Evolutionary conservation across 2,329 filamentous ascomycete genomes (phyloP).

Genomic region (Bimuria novae-zelandiae): DNA sequence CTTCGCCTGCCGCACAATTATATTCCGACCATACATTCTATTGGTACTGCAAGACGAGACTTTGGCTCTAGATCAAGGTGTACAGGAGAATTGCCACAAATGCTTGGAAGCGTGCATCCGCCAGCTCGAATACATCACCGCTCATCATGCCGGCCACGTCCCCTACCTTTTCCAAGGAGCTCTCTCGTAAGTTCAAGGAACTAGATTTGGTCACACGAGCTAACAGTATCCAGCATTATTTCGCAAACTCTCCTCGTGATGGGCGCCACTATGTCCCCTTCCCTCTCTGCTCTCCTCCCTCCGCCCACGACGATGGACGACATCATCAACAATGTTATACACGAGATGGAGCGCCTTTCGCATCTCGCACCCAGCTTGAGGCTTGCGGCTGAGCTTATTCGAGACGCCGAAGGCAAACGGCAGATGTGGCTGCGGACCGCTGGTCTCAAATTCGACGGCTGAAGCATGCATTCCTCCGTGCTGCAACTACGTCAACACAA

Average conservation of each 20-base stretch:
- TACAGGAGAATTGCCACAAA: slow-evolving; percentile 78
- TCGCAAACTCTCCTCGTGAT: slow-evolving; percentile 82
- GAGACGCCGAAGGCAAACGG: slow-evolving; percentile 73
- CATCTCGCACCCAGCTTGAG: slow-evolving; percentile 76
- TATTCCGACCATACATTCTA: slow-evolving; percentile 81
- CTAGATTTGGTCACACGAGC: not conserved
- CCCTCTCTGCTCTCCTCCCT: slow-evolving; percentile 68
- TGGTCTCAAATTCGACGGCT: slow-evolving; percentile 45
- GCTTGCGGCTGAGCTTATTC: slow-evolving; percentile 78
- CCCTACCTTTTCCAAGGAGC: slow-evolving; percentile 87
- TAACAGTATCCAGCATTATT: slow-evolving; percentile 65
- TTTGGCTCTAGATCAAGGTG: slow-evolving; percentile 70
- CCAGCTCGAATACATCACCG: slow-evolving; percentile 77
- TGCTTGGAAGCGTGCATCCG: slow-evolving; percentile 80
- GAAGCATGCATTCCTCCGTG: slow-evolving; percentile 17
- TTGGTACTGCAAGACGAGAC: slow-evolving; percentile 79
- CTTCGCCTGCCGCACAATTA: slow-evolving; percentile 84
- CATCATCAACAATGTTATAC: slow-evolving; percentile 77
- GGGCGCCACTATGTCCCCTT: slow-evolving; percentile 80
- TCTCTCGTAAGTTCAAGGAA: slow-evolving; percentile 52
- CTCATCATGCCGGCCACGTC: slow-evolving; percentile 81
- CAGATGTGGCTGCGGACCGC: slow-evolving; percentile 59
- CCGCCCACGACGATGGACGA: slow-evolving; percentile 65
- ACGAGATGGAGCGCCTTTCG: slow-evolving; percentile 75
- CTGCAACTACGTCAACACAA: not conserved